Percentiles rank a stretch among this genome's conserved stretches.
These are phyloP conservation scores for Ampelomyces quisqualis DNA, from an alignment of 2,329 filamentous ascomycete species.

Conservation along the genomic window DNA sequence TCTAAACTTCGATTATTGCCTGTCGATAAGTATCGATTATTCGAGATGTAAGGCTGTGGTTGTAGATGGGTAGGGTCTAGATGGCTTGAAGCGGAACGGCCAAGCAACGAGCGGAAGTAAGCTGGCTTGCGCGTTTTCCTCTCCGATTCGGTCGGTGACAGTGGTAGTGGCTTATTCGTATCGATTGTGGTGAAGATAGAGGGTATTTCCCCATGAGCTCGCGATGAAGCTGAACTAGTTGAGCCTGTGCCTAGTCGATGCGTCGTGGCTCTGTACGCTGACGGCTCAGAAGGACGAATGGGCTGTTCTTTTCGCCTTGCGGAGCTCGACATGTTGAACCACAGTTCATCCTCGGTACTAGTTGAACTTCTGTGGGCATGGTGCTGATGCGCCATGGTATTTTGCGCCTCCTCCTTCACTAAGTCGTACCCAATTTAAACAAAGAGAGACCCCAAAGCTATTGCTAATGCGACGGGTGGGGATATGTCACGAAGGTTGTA, in stretches of 20 bases:
- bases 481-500: slow-evolving; percentile 27
- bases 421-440: slow-evolving; percentile 16
- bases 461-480: slow-evolving; percentile 19
- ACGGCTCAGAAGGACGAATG: slow-evolving; percentile 15
- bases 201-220: slow-evolving; percentile 9
- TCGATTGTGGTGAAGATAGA: slow-evolving; percentile 26
- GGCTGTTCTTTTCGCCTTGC: slow-evolving; percentile 16
- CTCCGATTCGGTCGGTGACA: slow-evolving; percentile 25
- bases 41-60: slow-evolving; percentile 18
- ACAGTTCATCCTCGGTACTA: slow-evolving; percentile 30
- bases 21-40: slow-evolving; percentile 25
- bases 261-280: slow-evolving; percentile 34
- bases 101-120: slow-evolving; percentile 29
- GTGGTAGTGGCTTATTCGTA: slow-evolving; percentile 35
- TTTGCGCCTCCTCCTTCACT: slow-evolving; percentile 8
- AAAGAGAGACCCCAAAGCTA: slow-evolving; percentile 21
- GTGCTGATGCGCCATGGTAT: slow-evolving; percentile 26
- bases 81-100: slow-evolving; percentile 26
- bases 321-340: slow-evolving; percentile 32
- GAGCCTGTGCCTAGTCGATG: slow-evolving; percentile 21
- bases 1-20: slow-evolving; percentile 25
- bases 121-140: slow-evolving; percentile 27
- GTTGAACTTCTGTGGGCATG: slow-evolving; percentile 12
- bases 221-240: slow-evolving; percentile 17
- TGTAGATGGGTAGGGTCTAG: slow-evolving; percentile 26